A percentile compares a stretch with the other conserved stretches of the same genome.
These are phyloP conservation scores for Triticum aestivum DNA, from an alignment of 176 grass and related monocot genomes.

Conservation along the genomic window IWGSC_CS_RefSeq_v2.1 NC_057802.1:87956370-87956869, in stretches of 20 bases:
- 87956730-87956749: conserved; percentile 29
- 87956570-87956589: neutral
- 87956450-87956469: neutral
- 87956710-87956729: neutral
- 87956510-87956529: neutral
- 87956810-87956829: conserved; percentile 57
- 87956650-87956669: neutral
- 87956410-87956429: neutral
- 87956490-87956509: neutral
- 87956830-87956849: neutral
- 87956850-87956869: conserved; percentile 3
- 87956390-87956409: neutral
- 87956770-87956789: conserved; percentile 43
- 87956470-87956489: neutral
- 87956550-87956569: conserved; percentile 23
- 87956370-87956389: neutral
- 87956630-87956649: neutral
- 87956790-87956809: conserved; percentile 76
- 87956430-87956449: neutral
- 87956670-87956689: neutral
- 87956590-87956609: neutral
- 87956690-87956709: neutral
- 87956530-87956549: neutral
- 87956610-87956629: neutral
- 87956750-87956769: conserved; percentile 22